These are phyloP conservation scores for Chlamydomonas sphaeroides DNA, from an alignment of 139 green algal species.

Conservation along the genomic window DNA sequence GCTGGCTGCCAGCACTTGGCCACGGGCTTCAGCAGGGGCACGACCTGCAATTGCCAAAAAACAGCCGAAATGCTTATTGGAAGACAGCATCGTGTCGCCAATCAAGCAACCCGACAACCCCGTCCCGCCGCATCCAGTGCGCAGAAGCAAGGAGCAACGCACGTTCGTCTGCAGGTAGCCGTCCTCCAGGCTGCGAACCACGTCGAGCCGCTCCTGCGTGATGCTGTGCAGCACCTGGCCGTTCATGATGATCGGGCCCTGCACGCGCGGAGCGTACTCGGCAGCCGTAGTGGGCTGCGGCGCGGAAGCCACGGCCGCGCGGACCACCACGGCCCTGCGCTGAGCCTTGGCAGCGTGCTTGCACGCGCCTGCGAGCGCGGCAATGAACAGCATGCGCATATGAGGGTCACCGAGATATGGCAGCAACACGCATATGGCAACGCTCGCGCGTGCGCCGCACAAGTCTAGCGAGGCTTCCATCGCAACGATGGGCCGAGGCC, in stretches of 20 bases:
- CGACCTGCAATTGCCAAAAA: constrained; percentile 70
- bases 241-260: constrained; percentile 75
- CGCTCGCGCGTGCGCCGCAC: too few species aligned
- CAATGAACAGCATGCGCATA: not conserved
- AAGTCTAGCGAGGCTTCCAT: too few species aligned
- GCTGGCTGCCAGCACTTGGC: constrained; percentile 95
- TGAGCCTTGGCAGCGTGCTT: not conserved
- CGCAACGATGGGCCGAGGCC: too few species aligned
- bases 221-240: constrained; percentile 80
- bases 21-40: constrained; percentile 82
- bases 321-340: too few species aligned
- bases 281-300: not conserved
- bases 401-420: not conserved
- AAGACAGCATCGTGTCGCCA: too few species aligned
- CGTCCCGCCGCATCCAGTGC: too few species aligned
- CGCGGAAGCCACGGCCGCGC: not conserved
- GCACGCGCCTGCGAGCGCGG: not conserved
- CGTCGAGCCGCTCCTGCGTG: constrained; percentile 72
- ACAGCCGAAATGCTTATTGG: not conserved
- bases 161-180: constrained; percentile 71
- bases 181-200: constrained; percentile 68
- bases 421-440: not conserved
- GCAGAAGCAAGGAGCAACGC: too few species aligned
- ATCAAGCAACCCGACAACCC: too few species aligned
- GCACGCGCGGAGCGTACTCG: not conserved